These are phyloP conservation scores for Hyphodiscus hymeniophilus DNA, from an alignment of 495 filamentous ascomycete species.

Conservation along the genomic window DNA sequence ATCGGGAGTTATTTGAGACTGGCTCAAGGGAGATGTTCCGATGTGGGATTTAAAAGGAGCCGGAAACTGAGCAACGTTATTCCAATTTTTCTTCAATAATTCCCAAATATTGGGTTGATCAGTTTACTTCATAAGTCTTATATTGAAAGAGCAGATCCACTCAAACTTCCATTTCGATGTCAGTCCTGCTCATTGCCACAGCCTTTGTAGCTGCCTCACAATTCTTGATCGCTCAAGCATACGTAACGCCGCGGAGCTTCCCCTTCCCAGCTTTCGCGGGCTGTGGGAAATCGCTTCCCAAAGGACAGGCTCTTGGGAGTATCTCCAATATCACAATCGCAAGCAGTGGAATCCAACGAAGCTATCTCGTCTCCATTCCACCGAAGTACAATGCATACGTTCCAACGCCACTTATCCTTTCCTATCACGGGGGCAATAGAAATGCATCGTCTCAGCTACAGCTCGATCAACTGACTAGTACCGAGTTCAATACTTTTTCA, in stretches of 20 bases:
- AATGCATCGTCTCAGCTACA: conserved; percentile 28
- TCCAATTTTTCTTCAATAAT: too few relatives aligned
- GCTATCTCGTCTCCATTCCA: conserved; percentile 32
- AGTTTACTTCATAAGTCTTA: too few relatives aligned
- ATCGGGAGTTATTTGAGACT: too few relatives aligned
- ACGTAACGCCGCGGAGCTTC: neutral
- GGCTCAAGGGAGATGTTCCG: too few relatives aligned
- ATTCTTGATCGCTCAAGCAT: neutral
- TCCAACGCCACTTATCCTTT: conserved; percentile 35
- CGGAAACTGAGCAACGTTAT: too few relatives aligned
- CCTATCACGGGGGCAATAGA: conserved; percentile 34
- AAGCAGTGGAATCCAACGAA: conserved; percentile 18
- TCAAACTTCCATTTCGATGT: too few relatives aligned
- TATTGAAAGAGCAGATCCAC: too few relatives aligned
- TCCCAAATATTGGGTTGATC: too few relatives aligned
- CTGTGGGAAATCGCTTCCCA: conserved; percentile 11
- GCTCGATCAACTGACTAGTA: conserved; percentile 35
- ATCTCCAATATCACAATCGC: conserved; percentile 8
- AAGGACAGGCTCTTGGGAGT: neutral
- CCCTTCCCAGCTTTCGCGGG: neutral
- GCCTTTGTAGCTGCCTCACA: neutral
- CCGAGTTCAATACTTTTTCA: conserved; percentile 34
- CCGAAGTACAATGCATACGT: conserved; percentile 29
- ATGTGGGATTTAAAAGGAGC: too few relatives aligned
- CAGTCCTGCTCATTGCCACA: too few relatives aligned